Evolutionary conservation across 257 asterid species (phyloP), one percentile per base, ranked within the genome.

Genomic region (Solanum piurae): DNA sequence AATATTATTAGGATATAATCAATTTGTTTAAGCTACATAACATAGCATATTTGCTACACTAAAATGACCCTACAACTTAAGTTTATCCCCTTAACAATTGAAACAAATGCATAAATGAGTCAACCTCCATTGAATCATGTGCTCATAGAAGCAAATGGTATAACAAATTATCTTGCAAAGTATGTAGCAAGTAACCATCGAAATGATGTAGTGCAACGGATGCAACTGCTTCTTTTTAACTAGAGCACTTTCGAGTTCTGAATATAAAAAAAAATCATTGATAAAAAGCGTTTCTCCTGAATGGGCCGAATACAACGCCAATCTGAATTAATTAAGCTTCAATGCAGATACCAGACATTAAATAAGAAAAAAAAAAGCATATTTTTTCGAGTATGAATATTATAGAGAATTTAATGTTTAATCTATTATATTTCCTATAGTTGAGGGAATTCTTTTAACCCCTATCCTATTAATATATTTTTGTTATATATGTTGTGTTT

Each of bases 241-340:
- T 9, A 23, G 12, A 12, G 27, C 23, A 46, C 7, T 52, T 64
- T n/a, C 0, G 8, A 64, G 16, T n/a, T 1, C 0, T 64, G 0
- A 11, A 2, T 64, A 64, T 64, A n/a, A 10, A 64, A n/a, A 9
- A 52, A 16, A 44, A 64, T 1, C 7, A n/a, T 11, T 64, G 4
- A 5, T 25, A 64, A 4, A 1, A 12, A 64, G 33, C 0, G 0
- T 5, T n/a, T 62, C 12, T 10, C 3, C 2, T 2, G 8, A n/a
- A 25, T 64, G 16, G 12, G 8, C 0, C 1, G 8, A 5, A 11
- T 11, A 2, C 9, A 23, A 64, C 0, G 1, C 3, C 2, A 64
- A 64, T 64, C 0, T 0, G 0, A 11, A 5, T 5, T 5, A 25
- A 25, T 25, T 11, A 6, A 25, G 12, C 0, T 62, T 0, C 0